These are phyloP conservation scores for Fusarium devonianum DNA, from an alignment of 2,329 filamentous ascomycete species.

Conservation along the genomic window DNA sequence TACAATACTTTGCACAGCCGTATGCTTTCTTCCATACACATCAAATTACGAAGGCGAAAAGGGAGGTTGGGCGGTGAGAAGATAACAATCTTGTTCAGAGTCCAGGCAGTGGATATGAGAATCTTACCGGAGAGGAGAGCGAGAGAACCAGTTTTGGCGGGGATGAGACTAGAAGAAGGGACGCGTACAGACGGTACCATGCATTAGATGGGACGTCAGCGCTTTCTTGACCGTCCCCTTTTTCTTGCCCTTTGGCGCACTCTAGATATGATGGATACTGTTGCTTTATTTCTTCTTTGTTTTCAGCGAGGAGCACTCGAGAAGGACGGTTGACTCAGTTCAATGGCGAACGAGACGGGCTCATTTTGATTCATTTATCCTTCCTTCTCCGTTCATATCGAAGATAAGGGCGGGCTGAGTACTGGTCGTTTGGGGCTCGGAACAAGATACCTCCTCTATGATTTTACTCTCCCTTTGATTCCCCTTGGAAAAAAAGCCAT, in stretches of 20 bases:
- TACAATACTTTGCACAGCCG: neutral
- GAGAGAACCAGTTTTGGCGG: neutral
- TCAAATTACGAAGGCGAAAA: neutral
- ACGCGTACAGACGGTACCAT: conserved; percentile 5
- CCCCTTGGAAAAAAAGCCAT: conserved; percentile 1
- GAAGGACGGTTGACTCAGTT: conserved; percentile 16
- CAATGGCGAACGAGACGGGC: conserved; percentile 12
- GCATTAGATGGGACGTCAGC: conserved; percentile 5
- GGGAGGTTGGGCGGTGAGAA: neutral
- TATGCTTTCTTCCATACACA: neutral
- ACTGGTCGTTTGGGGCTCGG: conserved; percentile 21
- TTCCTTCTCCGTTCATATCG: too few species aligned
- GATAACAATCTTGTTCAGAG: too few species aligned
- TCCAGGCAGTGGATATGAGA: too few species aligned
- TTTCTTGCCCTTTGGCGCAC: conserved; percentile 13
- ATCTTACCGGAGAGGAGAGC: neutral
- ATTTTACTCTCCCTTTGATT: conserved; percentile 10
- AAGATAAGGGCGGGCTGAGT: conserved; percentile 10
- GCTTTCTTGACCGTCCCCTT: conserved; percentile 4
- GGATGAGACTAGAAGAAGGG: neutral
- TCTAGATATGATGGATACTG: conserved; percentile 20
- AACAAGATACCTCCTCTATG: conserved; percentile 33
- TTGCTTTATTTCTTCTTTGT: conserved; percentile 9
- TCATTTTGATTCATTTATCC: conserved; percentile 19
- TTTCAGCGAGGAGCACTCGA: conserved; percentile 35